phyloP scores from a whole-genome alignment of 2,329 filamentous ascomycete genomes.

The Colletotrichum gloeosporioides region DNA sequence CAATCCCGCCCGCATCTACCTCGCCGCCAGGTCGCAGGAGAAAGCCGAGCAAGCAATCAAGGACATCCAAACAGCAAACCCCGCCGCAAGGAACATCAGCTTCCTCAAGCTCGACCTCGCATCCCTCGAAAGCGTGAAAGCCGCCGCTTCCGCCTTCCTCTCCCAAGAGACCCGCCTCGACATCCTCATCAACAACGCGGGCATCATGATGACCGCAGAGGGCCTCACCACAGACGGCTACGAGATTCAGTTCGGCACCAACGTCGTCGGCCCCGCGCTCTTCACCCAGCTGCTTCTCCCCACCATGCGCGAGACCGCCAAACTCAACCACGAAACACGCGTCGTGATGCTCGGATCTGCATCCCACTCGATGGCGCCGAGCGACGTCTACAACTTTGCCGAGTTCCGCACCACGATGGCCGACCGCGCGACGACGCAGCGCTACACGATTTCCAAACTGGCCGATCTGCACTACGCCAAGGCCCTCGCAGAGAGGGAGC shows the following conservation, averaged over 20 bases:
- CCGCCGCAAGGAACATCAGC: constrained; percentile 15
- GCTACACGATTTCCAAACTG: constrained; percentile 37
- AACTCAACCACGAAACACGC: constrained; percentile 27
- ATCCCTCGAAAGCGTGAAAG: constrained; percentile 45
- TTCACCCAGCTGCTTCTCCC: constrained; percentile 42
- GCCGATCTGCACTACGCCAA: constrained; percentile 33
- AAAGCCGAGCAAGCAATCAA: constrained; percentile 47
- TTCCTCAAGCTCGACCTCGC: constrained; percentile 49
- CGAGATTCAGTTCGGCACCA: constrained; percentile 53
- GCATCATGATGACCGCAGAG: constrained; percentile 42
- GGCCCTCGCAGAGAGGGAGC: constrained; percentile 29
- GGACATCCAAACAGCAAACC: neutral
- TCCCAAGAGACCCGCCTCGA: constrained; percentile 40
- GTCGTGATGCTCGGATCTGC: constrained; percentile 33
- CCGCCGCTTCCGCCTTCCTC: constrained; percentile 41
- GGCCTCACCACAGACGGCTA: constrained; percentile 48
- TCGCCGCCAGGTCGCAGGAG: constrained; percentile 53
- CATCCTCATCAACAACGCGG: constrained; percentile 51
- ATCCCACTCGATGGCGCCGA: constrained; percentile 22
- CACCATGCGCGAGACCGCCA: constrained; percentile 29
- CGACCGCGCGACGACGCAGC: constrained; percentile 21
- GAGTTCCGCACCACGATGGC: constrained; percentile 28
- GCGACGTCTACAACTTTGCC: constrained; percentile 33
- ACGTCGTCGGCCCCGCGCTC: constrained; percentile 53
- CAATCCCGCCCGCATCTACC: constrained; percentile 56